phyloP scores from a whole-genome alignment of 805 yeast genomes.

The Brettanomyces anomalus region DNA sequence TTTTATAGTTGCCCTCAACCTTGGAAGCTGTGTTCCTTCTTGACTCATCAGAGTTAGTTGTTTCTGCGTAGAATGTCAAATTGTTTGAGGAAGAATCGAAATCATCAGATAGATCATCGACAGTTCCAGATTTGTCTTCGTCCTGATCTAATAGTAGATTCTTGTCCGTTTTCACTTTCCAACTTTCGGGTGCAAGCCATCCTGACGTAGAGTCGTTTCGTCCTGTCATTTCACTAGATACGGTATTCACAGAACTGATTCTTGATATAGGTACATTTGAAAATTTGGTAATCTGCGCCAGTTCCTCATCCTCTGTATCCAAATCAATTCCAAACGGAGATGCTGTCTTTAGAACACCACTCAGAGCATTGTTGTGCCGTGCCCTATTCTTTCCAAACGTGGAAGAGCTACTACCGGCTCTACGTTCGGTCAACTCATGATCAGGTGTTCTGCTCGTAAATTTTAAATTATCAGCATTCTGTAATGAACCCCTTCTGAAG shows the following conservation, averaged over 20 bases:
- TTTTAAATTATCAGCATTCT: not conserved
- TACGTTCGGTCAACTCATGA: not conserved
- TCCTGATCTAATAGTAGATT: not conserved
- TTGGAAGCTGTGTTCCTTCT: conserved; percentile 1
- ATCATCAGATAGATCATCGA: not conserved
- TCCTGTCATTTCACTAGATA: conserved; percentile 4
- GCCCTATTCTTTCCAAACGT: not conserved
- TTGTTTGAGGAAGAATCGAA: conserved; percentile 1
- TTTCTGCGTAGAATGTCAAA: not conserved
- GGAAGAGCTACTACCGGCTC: not conserved
- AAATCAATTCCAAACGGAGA: conserved; percentile 15
- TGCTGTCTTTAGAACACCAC: conserved; percentile 1
- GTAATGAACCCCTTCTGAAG: not conserved
- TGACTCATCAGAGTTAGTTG: conserved; percentile 1
- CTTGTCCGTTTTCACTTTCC: conserved; percentile 41
- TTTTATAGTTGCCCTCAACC: not conserved
- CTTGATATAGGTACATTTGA: conserved; percentile 14
- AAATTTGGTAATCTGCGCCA: conserved; percentile 13
- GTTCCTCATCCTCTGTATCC: conserved; percentile 16
- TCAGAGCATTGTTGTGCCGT: not conserved
- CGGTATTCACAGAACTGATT: conserved; percentile 16
- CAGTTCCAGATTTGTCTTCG: conserved; percentile 2
- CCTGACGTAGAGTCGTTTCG: conserved; percentile 6
- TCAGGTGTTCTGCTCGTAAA: not conserved
- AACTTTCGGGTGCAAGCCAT: conserved; percentile 54